phyloP scores from a whole-genome alignment of 1,284 basidiomycete genomes.

The Coniferiporia sulphurascens region DNA sequence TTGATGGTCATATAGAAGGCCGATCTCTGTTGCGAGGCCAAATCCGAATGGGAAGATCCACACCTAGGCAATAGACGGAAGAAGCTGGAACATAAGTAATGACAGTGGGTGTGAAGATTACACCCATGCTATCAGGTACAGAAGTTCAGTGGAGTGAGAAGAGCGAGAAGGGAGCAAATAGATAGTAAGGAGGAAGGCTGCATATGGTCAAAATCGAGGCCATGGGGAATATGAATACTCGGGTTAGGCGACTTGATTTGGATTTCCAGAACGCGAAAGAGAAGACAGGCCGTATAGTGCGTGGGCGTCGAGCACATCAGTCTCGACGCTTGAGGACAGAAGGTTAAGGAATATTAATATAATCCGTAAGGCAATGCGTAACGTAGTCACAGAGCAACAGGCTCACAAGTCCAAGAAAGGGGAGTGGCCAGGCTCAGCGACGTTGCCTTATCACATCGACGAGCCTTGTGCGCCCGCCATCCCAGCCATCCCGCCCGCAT shows the following conservation, averaged over 20 bases:
- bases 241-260: neutral
- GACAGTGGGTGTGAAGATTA: neutral
- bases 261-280: neutral
- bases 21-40: slow-evolving; percentile 1
- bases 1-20: slow-evolving; percentile 13
- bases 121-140: slow-evolving; percentile 1
- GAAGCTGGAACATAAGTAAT: neutral
- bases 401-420: slow-evolving; percentile 11
- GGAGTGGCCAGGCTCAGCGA: neutral
- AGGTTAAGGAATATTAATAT: neutral
- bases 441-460: slow-evolving; percentile 7
- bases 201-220: neutral
- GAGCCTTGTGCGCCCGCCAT: slow-evolving; percentile 3
- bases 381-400: neutral
- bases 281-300: neutral
- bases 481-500: neutral
- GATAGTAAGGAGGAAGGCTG: neutral
- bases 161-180: slow-evolving; percentile 5
- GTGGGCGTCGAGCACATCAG: neutral
- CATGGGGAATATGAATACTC: neutral
- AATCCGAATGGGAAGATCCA: neutral
- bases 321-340: neutral
- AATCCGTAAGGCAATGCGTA: neutral
- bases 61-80: neutral
- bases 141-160: slow-evolving; percentile 7